A percentile compares a stretch with the other conserved stretches of the same genome.
These are phyloP conservation scores for Colletotrichum falcatum DNA, from an alignment of 2,329 filamentous ascomycete genomes.

Conservation along the genomic window DNA sequence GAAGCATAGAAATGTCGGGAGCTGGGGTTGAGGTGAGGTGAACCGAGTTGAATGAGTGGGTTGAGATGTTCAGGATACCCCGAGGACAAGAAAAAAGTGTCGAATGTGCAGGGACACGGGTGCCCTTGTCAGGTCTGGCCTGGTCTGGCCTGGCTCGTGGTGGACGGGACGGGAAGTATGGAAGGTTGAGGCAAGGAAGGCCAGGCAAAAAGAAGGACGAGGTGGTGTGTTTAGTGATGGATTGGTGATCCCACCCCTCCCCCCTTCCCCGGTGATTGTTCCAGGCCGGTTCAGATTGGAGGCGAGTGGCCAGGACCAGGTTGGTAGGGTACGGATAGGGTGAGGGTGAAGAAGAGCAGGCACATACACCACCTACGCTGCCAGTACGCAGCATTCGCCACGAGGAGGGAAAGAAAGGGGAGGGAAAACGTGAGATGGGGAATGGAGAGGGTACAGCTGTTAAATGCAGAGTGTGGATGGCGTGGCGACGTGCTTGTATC, in stretches of 20 bases:
- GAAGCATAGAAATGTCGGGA: conserved; percentile 5
- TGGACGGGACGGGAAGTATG: conserved; percentile 40
- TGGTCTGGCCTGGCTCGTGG: conserved; percentile 36
- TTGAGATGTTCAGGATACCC: conserved; percentile 30
- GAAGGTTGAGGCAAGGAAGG: conserved; percentile 36
- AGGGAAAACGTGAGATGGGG: background rate
- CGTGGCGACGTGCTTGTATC: conserved; percentile 6
- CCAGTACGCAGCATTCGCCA: background rate
- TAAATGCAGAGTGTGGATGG: background rate
- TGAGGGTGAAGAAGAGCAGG: background rate
- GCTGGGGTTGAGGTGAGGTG: conserved; percentile 7
- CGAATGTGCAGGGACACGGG: conserved; percentile 29
- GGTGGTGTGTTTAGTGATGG: conserved; percentile 39
- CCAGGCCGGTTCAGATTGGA: conserved; percentile 34
- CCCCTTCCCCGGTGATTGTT: conserved; percentile 22
- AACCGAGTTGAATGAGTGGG: background rate
- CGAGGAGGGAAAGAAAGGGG: no score
- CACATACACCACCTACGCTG: background rate
- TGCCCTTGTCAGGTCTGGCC: conserved; percentile 33
- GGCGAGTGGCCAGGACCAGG: conserved; percentile 22
- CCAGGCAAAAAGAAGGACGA: conserved; percentile 23
- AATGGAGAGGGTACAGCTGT: background rate
- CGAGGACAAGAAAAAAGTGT: conserved; percentile 7
- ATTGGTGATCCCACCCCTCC: conserved; percentile 38
- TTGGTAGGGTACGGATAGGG: background rate